phyloP scores from a whole-genome alignment of 2,329 filamentous ascomycete genomes.

The Colletotrichum echinochloae region DNA sequence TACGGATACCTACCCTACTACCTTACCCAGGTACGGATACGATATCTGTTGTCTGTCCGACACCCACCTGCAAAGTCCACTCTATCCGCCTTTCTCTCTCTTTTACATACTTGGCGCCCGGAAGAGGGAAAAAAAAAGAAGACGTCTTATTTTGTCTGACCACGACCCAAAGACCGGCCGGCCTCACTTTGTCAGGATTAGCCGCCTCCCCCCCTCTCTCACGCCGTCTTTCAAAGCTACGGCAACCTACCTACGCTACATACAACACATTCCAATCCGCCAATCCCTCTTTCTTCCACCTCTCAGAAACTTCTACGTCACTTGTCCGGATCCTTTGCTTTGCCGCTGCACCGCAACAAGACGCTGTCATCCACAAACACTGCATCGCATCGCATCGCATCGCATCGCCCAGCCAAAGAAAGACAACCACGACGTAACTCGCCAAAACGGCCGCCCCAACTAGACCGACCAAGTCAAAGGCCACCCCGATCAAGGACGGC shows the following conservation, averaged over 20 bases:
- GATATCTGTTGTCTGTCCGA: not conserved
- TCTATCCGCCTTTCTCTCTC: not conserved
- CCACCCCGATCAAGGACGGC: not conserved
- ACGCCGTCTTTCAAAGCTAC: not conserved
- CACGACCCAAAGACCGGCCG: conserved; percentile 4
- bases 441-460: conserved; percentile 11
- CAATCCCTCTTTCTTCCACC: not conserved
- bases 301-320: conserved; percentile 1
- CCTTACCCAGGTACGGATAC: no score
- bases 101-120: no score
- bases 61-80: not conserved
- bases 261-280: conserved; percentile 1
- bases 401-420: conserved; percentile 5
- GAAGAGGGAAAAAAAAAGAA: not conserved
- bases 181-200: conserved; percentile 9
- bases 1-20: no score
- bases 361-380: not conserved
- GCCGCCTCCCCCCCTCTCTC: conserved; percentile 5
- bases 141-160: not conserved
- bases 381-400: not conserved
- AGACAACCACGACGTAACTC: conserved; percentile 1
- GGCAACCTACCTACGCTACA: no score
- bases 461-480: conserved; percentile 3
- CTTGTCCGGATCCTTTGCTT: not conserved
- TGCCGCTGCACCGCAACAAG: not conserved